A percentile compares a stretch with the other conserved stretches of the same genome.
phyloP scores from a whole-genome alignment of 257 asterid genomes.

The Plantago elongata region DNA sequence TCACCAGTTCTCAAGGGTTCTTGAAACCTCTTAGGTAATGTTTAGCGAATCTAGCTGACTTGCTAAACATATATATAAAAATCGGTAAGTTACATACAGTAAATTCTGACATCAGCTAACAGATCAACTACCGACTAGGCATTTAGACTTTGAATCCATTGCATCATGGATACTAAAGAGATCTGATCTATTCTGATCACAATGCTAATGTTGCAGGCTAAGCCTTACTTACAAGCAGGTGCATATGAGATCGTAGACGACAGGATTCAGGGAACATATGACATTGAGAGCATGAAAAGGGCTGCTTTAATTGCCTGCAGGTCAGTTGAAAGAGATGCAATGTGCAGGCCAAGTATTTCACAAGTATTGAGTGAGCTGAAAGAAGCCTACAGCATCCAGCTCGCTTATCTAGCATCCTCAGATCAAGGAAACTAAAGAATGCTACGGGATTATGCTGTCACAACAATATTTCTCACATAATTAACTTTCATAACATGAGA shows the following conservation, averaged over 20 bases:
- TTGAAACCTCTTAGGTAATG: background rate
- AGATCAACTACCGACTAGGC: no score
- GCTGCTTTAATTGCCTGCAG: conserved; percentile 78
- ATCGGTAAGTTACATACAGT: no score
- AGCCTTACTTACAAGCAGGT: conserved; percentile 94
- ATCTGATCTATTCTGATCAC: conserved; percentile 1
- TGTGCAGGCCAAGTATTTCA: conserved; percentile 65
- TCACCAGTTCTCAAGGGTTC: background rate
- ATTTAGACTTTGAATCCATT: background rate
- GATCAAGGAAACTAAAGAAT: conserved; percentile 34
- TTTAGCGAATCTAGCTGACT: background rate
- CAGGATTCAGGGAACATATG: conserved; percentile 62
- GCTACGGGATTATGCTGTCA: background rate
- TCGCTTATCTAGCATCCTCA: conserved; percentile 61
- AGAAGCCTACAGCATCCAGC: conserved; percentile 77
- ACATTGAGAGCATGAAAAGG: conserved; percentile 80
- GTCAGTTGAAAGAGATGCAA: conserved; percentile 85
- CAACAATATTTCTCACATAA: background rate
- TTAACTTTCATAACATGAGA: background rate
- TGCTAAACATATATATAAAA: no score
- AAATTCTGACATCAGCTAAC: no score
- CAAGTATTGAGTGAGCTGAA: conserved; percentile 71
- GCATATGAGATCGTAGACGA: conserved; percentile 92
- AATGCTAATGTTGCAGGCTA: conserved; percentile 55
- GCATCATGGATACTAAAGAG: background rate